Percentiles rank a stretch among this genome's conserved stretches.
These are phyloP conservation scores for Trametes sp. DNA, from an alignment of 1,284 basidiomycete genomes.

Conservation along the genomic window DNA sequence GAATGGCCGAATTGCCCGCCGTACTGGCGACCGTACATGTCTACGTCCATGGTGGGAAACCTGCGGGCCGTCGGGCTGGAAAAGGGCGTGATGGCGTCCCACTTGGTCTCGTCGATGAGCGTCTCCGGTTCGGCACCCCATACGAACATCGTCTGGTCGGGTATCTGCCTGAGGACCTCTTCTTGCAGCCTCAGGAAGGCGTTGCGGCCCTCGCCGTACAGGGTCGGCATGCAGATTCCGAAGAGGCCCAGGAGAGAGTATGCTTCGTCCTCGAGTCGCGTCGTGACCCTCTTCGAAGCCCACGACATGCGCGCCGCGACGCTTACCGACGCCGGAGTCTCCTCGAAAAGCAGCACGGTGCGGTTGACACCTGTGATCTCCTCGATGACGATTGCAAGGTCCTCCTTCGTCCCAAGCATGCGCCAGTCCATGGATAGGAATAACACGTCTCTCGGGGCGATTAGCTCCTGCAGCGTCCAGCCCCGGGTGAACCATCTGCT, in stretches of 20 bases:
- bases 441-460: constrained; percentile 8
- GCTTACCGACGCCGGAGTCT: neutral
- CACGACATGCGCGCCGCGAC: constrained; percentile 15
- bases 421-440: constrained; percentile 13
- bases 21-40: neutral
- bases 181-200: constrained; percentile 17
- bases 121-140: constrained; percentile 4
- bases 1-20: neutral
- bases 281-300: constrained; percentile 13
- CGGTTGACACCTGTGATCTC: constrained; percentile 11
- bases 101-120: neutral
- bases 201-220: constrained; percentile 19
- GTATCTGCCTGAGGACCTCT: constrained; percentile 12
- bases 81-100: neutral
- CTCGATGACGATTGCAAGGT: constrained; percentile 2
- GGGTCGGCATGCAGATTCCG: constrained; percentile 16
- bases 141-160: constrained; percentile 14
- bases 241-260: constrained; percentile 22
- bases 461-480: constrained; percentile 11
- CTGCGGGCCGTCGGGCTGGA: neutral
- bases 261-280: constrained; percentile 18
- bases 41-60: too few relatives aligned
- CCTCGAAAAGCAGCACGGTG: neutral
- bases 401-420: constrained; percentile 7
- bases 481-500: neutral